phyloP scores from a whole-genome alignment of 306 rosid genomes.

The Cucurbita pepo region DNA sequence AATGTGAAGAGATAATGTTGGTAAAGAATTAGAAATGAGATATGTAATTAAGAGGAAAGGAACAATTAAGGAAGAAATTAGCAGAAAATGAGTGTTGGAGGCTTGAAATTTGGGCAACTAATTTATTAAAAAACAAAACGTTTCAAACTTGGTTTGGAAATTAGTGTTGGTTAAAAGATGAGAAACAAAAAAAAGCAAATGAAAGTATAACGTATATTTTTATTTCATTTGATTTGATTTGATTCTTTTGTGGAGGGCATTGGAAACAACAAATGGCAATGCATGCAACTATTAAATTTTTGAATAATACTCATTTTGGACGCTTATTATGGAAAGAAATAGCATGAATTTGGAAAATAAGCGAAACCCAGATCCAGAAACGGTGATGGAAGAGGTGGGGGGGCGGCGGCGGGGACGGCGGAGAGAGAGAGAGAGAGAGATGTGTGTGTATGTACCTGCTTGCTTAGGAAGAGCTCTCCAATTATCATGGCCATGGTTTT shows the following conservation, averaged over 20 bases:
- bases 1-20: neutral
- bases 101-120: neutral
- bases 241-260: neutral
- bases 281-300: neutral
- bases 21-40: neutral
- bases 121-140: neutral
- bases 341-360: neutral
- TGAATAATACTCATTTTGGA: neutral
- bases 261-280: neutral
- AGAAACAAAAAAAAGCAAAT: neutral
- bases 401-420: neutral
- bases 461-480: constrained; percentile 93
- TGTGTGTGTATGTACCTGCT: constrained; percentile 36
- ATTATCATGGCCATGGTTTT: constrained; percentile 81
- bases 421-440: neutral
- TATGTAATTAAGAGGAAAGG: neutral
- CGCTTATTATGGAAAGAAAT: too few species aligned
- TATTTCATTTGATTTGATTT: too few species aligned
- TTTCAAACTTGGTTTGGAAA: neutral
- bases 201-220: neutral
- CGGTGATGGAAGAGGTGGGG: neutral
- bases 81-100: neutral
- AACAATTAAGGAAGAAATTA: neutral
- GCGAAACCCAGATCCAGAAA: neutral
- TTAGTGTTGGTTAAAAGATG: too few species aligned